phyloP scores from a whole-genome alignment of 2,329 filamentous ascomycete genomes.

The Botrytis byssoidea region DNA sequence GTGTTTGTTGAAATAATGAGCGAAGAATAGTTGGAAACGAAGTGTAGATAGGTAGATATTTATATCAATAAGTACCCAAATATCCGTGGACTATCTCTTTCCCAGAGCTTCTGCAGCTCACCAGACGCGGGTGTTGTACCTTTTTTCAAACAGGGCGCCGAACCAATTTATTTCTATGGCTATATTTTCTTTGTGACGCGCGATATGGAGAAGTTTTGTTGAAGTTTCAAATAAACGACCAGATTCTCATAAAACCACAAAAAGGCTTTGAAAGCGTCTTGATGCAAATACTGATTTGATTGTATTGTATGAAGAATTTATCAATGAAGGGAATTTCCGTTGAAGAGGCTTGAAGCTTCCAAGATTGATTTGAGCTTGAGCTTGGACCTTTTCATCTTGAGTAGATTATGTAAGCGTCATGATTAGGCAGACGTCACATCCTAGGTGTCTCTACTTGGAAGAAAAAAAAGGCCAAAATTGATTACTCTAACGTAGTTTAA shows the following conservation, averaged over 20 bases:
- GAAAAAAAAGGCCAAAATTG: too few species aligned
- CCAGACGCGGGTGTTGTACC: neutral
- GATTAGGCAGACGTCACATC: too few species aligned
- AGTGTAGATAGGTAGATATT: neutral
- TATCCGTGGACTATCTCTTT: neutral
- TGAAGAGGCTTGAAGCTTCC: neutral
- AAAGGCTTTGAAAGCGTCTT: neutral
- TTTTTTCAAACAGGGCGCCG: neutral
- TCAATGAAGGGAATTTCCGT: neutral
- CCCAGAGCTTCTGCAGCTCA: neutral
- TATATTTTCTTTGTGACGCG: neutral
- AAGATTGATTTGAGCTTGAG: neutral
- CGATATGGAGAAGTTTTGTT: neutral
- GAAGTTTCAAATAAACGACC: neutral
- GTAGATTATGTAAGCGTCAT: neutral
- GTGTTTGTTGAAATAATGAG: neutral
- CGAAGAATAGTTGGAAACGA: constrained; percentile 6
- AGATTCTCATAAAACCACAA: neutral
- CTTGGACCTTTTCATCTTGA: neutral
- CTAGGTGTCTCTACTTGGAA: too few species aligned
- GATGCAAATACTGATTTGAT: neutral
- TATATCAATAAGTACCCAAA: neutral
- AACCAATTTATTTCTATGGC: neutral
- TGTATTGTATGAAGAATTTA: neutral
- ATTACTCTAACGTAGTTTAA: too few species aligned